Evolutionary conservation across 1,284 basidiomycete genomes (phyloP).

Genomic region (Rhodotorula sp.): DNA sequence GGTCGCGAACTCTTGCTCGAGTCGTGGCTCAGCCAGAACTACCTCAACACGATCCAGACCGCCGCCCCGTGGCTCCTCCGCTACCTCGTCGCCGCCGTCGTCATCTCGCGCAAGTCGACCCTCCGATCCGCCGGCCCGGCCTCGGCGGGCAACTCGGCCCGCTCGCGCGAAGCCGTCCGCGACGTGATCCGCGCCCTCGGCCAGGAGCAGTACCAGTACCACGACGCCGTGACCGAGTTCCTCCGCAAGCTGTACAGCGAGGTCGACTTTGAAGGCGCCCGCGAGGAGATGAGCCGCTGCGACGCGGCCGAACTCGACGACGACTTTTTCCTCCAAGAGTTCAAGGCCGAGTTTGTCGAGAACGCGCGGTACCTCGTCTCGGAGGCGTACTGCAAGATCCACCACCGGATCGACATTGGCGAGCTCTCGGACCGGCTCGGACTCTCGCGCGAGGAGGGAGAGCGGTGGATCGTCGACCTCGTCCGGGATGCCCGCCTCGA

Average conservation of each 20-base stretch:
- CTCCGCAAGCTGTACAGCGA: constrained; percentile 89
- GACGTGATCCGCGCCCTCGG: constrained; percentile 88
- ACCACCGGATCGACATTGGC: constrained; percentile 94
- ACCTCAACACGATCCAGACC: constrained; percentile 98
- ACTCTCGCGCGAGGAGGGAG: constrained; percentile 87
- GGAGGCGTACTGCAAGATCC: constrained; percentile 96
- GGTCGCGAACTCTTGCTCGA: constrained; percentile 92
- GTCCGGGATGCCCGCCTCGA: constrained; percentile 96
- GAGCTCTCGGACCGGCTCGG: constrained; percentile 92
- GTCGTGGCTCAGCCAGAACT: constrained; percentile 90
- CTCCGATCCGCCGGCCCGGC: constrained; percentile 42
- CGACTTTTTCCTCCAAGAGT: constrained; percentile 92
- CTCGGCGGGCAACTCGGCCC: constrained; percentile 56
- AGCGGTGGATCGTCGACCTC: constrained; percentile 99
- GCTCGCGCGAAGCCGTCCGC: constrained; percentile 77
- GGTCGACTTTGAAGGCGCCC: constrained; percentile 87
- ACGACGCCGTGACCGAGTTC: constrained; percentile 90
- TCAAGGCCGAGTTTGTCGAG: constrained; percentile 90
- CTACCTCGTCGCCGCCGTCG: constrained; percentile 88
- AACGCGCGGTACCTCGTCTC: constrained; percentile 92
- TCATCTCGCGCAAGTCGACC: constrained; percentile 74
- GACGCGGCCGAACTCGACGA: constrained; percentile 74
- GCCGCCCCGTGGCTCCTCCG: constrained; percentile 92
- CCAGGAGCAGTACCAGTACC: constrained; percentile 91
- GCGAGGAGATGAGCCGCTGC: constrained; percentile 67